Percentiles rank a stretch among this genome's conserved stretches.
phyloP scores from a whole-genome alignment of 1,284 basidiomycete genomes.

The Microbotryum intermedium region DNA sequence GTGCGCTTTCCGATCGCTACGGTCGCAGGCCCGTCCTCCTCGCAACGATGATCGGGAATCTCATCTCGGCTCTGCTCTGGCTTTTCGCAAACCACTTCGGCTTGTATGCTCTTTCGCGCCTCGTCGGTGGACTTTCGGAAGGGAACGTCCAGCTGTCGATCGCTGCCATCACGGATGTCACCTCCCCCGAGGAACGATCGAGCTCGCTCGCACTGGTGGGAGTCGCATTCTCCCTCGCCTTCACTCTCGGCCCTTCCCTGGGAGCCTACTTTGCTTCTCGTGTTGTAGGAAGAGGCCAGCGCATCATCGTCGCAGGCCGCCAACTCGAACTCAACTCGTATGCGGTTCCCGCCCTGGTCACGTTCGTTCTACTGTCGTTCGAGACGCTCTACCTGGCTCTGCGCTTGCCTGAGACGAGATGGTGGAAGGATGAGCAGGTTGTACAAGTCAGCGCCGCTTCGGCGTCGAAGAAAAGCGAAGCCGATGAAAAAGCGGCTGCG shows the following conservation, averaged over 20 bases:
- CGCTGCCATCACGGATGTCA: constrained; percentile 81
- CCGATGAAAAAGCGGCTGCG: constrained; percentile 5
- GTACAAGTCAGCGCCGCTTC: not conserved
- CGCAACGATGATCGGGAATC: constrained; percentile 81
- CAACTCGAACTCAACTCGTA: constrained; percentile 63
- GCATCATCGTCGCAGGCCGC: constrained; percentile 9
- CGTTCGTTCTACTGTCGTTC: constrained; percentile 28
- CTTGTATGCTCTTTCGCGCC: constrained; percentile 71
- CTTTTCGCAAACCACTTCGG: constrained; percentile 71
- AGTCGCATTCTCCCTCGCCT: constrained; percentile 86
- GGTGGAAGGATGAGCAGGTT: constrained; percentile 23
- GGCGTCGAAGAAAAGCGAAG: constrained; percentile 22
- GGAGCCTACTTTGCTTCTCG: constrained; percentile 44
- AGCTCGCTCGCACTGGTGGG: constrained; percentile 82
- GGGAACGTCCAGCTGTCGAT: constrained; percentile 49
- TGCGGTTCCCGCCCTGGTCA: constrained; percentile 60
- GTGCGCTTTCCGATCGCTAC: constrained; percentile 59
- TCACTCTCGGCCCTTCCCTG: constrained; percentile 57
- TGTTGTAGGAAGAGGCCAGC: constrained; percentile 31
- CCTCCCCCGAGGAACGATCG: constrained; percentile 50
- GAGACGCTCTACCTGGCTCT: constrained; percentile 31
- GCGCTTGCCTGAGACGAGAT: constrained; percentile 36
- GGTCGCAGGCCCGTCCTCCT: constrained; percentile 73
- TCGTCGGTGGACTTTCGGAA: constrained; percentile 80
- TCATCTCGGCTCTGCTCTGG: constrained; percentile 78